These are phyloP conservation scores for Lupinus albus DNA, from an alignment of 306 rosid species.

Conservation along the genomic window DNA sequence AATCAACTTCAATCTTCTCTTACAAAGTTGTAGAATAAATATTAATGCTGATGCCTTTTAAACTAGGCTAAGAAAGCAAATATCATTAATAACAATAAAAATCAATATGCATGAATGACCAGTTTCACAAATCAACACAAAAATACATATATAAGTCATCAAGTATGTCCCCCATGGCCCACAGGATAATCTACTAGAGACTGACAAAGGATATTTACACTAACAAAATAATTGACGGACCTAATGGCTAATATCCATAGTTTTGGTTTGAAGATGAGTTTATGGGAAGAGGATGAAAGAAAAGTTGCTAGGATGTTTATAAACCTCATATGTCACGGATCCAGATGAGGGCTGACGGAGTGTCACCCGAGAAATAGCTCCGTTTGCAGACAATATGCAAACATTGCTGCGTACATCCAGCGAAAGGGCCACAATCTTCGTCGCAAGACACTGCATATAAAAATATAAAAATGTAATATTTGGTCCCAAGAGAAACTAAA, in stretches of 20 bases:
- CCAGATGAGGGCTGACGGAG: slow-evolving; percentile 67
- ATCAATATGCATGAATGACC: not conserved
- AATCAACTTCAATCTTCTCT: not conserved
- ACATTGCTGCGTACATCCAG: slow-evolving; percentile 63
- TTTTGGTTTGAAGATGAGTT: slow-evolving; percentile 4
- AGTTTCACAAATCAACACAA: not conserved
- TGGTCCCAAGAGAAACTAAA: slow-evolving; percentile 6
- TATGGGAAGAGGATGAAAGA: slow-evolving; percentile 16
- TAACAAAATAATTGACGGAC: slow-evolving; percentile 13
- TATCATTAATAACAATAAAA: not conserved
- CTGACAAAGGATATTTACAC: not conserved
- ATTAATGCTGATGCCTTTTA: not conserved
- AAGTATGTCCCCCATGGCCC: not conserved
- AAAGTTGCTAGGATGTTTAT: slow-evolving; percentile 25
- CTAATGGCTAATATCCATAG: not conserved
- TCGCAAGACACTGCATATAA: slow-evolving; percentile 62
- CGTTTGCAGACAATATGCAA: slow-evolving; percentile 70
- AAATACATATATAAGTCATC: not conserved
- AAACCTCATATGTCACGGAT: slow-evolving; percentile 81
- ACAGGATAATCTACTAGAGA: slow-evolving; percentile 2
- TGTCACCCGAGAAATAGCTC: slow-evolving; percentile 75
- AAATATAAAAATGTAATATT: slow-evolving; percentile 2
- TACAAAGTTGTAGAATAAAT: not conserved
- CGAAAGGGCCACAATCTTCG: slow-evolving; percentile 65
- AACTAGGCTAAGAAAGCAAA: not conserved